These are phyloP conservation scores for Solanum stenotomum DNA, from an alignment of 257 asterid genomes.

Conservation along the genomic window DNA sequence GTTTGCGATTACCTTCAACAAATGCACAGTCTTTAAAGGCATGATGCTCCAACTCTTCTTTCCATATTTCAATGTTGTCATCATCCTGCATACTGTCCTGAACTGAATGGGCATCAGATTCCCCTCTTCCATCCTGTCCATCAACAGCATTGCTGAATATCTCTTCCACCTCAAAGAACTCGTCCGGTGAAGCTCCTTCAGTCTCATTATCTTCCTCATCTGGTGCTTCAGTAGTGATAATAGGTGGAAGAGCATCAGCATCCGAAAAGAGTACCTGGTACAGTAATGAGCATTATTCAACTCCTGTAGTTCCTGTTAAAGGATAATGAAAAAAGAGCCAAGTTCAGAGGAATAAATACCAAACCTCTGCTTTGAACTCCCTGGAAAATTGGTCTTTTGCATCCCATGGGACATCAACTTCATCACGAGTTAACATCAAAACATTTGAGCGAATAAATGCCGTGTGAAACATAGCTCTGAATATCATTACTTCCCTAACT, in stretches of 20 bases:
- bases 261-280: constrained; percentile 88
- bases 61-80: constrained; percentile 32
- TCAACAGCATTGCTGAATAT: constrained; percentile 67
- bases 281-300: constrained; percentile 35
- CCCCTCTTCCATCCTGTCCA: constrained; percentile 60
- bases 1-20: constrained; percentile 45
- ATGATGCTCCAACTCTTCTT: constrained; percentile 54
- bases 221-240: constrained; percentile 31
- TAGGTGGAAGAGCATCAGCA: constrained; percentile 61
- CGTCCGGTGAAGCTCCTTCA: constrained; percentile 68
- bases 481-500: constrained; percentile 77
- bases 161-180: constrained; percentile 96
- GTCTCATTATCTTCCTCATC: constrained; percentile 59
- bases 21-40: constrained; percentile 77
- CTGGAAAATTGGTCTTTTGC: constrained; percentile 60
- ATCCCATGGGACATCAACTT: constrained; percentile 83
- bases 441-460: constrained; percentile 81
- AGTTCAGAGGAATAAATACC: constrained; percentile 24
- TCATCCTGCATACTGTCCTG: constrained; percentile 30
- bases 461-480: constrained; percentile 86
- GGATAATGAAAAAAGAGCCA: constrained; percentile 10
- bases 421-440: constrained; percentile 74
- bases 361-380: constrained; percentile 91
- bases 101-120: constrained; percentile 28
- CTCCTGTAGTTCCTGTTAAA: constrained; percentile 19